phyloP scores from a whole-genome alignment of 2,329 filamentous ascomycete genomes.

The Aquanectria penicillioides region DNA sequence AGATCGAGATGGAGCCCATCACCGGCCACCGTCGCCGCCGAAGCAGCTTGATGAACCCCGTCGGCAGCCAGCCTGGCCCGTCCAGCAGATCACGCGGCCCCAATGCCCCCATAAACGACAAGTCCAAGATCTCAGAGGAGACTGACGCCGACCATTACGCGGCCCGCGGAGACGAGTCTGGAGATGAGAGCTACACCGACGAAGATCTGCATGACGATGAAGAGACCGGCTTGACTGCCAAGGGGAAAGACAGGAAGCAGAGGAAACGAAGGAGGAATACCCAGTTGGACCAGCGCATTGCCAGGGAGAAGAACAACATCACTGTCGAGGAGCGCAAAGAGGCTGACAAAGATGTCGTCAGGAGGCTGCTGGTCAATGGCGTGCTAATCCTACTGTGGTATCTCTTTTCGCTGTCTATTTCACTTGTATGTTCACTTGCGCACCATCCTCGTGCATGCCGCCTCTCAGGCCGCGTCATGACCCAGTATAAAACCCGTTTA shows the following conservation, averaged over 20 bases:
- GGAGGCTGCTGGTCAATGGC: constrained; percentile 77
- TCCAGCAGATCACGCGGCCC: constrained; percentile 41
- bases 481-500: background rate
- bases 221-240: constrained; percentile 84
- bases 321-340: constrained; percentile 79
- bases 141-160: constrained; percentile 41
- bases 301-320: constrained; percentile 62
- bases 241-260: constrained; percentile 75
- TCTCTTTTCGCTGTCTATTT: constrained; percentile 91
- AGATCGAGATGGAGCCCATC: constrained; percentile 68
- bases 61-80: constrained; percentile 40
- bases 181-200: constrained; percentile 71
- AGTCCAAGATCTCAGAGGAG: constrained; percentile 60
- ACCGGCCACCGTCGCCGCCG: constrained; percentile 64
- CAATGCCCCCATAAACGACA: constrained; percentile 42
- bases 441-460: background rate
- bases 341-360: constrained; percentile 78
- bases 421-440: constrained; percentile 71
- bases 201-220: constrained; percentile 86
- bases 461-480: background rate
- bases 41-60: constrained; percentile 62
- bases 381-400: constrained; percentile 88
- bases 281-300: constrained; percentile 75
- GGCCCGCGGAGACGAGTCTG: constrained; percentile 44
- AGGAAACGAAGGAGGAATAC: constrained; percentile 74